phyloP scores from a whole-genome alignment of 1,284 basidiomycete genomes.

The Thelephora terrestris region DNA sequence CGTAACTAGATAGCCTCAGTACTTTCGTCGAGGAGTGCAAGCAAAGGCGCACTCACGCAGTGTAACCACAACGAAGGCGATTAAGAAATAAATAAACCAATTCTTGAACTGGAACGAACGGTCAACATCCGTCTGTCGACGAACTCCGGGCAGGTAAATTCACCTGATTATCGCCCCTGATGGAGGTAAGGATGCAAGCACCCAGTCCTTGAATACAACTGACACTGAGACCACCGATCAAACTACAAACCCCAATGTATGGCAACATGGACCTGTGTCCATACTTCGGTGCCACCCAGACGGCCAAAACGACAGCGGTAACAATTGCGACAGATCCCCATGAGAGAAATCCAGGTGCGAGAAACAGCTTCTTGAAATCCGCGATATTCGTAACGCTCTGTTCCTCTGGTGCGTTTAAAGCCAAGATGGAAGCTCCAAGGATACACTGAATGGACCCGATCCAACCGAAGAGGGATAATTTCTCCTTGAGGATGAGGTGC shows the following conservation, averaged over 20 bases:
- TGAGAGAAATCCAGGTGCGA: slow-evolving; percentile 51
- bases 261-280: slow-evolving; percentile 60
- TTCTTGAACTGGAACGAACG: slow-evolving; percentile 34
- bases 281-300: slow-evolving; percentile 42
- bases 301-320: slow-evolving; percentile 26
- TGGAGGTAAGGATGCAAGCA: slow-evolving; percentile 51
- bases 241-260: slow-evolving; percentile 51
- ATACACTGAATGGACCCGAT: slow-evolving; percentile 52
- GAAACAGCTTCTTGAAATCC: slow-evolving; percentile 49
- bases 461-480: slow-evolving; percentile 48
- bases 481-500: slow-evolving; percentile 59
- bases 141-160: background rate
- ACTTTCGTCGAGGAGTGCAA: background rate
- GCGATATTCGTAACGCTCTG: slow-evolving; percentile 48
- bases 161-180: slow-evolving; percentile 36
- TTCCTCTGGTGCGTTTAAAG: slow-evolving; percentile 54
- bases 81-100: slow-evolving; percentile 50
- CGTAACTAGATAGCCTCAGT: slow-evolving; percentile 23
- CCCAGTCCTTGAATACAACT: slow-evolving; percentile 60
- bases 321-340: slow-evolving; percentile 37
- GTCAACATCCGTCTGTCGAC: background rate
- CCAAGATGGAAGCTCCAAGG: slow-evolving; percentile 30
- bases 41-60: slow-evolving; percentile 20
- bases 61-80: slow-evolving; percentile 46
- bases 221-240: slow-evolving; percentile 61